Conservation (phyloP, 1,284 basidiomycete genomes). For the Stygiomarasmius scandens region DNA sequence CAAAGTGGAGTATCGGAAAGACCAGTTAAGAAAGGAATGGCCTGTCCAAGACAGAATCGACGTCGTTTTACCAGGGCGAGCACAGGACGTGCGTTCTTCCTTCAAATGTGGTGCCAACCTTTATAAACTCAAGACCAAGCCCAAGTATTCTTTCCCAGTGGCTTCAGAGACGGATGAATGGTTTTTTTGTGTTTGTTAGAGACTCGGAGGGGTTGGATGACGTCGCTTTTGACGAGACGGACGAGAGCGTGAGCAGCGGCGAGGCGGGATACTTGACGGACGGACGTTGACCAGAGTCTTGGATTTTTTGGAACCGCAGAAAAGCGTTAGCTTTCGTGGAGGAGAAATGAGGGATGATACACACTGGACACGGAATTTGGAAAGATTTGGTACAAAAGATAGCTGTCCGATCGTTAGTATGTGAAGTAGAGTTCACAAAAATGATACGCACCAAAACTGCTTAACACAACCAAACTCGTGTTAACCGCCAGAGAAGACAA, state of each 20-base stretch:
- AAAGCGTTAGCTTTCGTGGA: conserved; percentile 16
- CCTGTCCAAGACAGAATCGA: too few species aligned
- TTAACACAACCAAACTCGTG: conserved; percentile 88
- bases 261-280: conserved; percentile 72
- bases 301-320: conserved; percentile 57
- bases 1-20: too few species aligned
- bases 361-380: conserved; percentile 90
- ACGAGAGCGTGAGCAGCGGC: conserved; percentile 96
- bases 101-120: too few species aligned
- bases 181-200: conserved; percentile 89
- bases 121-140: too few species aligned
- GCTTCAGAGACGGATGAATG: too few species aligned
- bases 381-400: conserved; percentile 98
- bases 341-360: conserved; percentile 28
- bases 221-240: conserved; percentile 86
- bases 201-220: conserved; percentile 98
- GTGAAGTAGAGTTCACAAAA: neutral
- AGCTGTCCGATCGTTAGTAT: conserved; percentile 48
- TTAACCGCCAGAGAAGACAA: conserved; percentile 93
- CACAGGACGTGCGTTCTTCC: too few species aligned
- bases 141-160: too few species aligned
- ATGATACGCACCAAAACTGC: conserved; percentile 74
- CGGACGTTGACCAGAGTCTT: conserved; percentile 75
- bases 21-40: too few species aligned
- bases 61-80: too few species aligned